Conservation (phyloP, 768 basidiomycete species). For the Pholiota conissans region DNA sequence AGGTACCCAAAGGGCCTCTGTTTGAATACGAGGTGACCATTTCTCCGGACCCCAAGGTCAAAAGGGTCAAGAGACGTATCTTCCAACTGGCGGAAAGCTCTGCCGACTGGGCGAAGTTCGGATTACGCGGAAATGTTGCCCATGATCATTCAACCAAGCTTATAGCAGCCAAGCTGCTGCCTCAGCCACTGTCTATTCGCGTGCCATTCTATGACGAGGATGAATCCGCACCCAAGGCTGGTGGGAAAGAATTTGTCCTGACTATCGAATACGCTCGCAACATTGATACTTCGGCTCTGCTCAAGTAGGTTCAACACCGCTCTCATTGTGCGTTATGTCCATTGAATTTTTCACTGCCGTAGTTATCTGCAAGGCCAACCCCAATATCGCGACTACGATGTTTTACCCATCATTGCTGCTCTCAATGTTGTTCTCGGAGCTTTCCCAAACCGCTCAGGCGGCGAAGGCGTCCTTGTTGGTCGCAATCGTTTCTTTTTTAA, state of each 20-base stretch:
- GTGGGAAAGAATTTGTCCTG: constrained; percentile 47
- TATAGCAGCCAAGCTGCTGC: constrained; percentile 45
- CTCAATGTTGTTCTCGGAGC: constrained; percentile 65
- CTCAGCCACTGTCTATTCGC: constrained; percentile 42
- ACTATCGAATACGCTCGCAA: constrained; percentile 40
- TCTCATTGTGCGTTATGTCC: constrained; percentile 26
- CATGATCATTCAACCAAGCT: constrained; percentile 57
- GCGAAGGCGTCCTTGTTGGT: constrained; percentile 67
- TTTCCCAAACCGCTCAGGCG: constrained; percentile 47
- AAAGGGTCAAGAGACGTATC: constrained; percentile 56
- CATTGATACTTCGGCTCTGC: constrained; percentile 54
- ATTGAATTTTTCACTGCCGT: constrained; percentile 28
- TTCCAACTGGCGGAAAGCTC: constrained; percentile 62
- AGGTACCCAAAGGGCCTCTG: constrained; percentile 44
- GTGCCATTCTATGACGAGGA: constrained; percentile 53
- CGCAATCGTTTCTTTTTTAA: constrained; percentile 69
- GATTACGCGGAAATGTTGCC: constrained; percentile 50
- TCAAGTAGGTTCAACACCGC: constrained; percentile 37
- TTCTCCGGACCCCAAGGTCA: constrained; percentile 46
- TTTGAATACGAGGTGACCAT: constrained; percentile 67
- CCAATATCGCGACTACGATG: constrained; percentile 56
- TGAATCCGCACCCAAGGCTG: constrained; percentile 43
- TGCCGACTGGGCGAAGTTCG: constrained; percentile 47
- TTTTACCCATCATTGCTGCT: constrained; percentile 58
- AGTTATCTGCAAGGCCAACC: constrained; percentile 57